Conservation (phyloP, 1,284 basidiomycete genomes). For the Phylloporus sp. region DNA sequence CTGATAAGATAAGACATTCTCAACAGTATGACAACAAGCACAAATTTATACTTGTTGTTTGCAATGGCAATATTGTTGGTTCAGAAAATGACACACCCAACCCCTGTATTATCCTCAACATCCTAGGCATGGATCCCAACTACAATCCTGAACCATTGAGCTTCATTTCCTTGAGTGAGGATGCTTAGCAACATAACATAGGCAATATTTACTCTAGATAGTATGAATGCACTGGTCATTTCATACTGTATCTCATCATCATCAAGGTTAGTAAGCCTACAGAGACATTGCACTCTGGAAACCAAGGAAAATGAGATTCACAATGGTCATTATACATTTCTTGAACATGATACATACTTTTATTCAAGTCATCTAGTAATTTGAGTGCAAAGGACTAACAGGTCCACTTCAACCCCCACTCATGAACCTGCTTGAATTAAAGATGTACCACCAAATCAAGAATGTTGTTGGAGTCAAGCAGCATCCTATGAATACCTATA, state of each 20-base stretch:
- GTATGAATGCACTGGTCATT: constrained; percentile 94
- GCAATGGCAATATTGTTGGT: constrained; percentile 99
- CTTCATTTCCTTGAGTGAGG: constrained; percentile 94
- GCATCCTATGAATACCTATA: constrained; percentile 95
- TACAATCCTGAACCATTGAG: constrained; percentile 94
- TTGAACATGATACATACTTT: constrained; percentile 82
- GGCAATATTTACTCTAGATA: constrained; percentile 97
- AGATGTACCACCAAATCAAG: constrained; percentile 99
- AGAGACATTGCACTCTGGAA: constrained; percentile 92
- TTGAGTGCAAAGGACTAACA: constrained; percentile 39
- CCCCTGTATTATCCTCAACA: constrained; percentile 94
- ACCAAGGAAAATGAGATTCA: constrained; percentile 96
- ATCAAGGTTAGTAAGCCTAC: constrained; percentile 97
- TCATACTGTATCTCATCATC: constrained; percentile 96
- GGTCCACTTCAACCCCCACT: constrained; percentile 93
- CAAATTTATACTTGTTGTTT: constrained; percentile 93
- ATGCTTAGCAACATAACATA: constrained; percentile 97
- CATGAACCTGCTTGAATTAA: constrained; percentile 96
- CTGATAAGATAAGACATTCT: too few relatives aligned
- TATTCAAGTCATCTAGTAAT: neutral
- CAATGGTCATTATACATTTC: constrained; percentile 98
- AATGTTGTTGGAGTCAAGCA: constrained; percentile 99
- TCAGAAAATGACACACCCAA: constrained; percentile 93
- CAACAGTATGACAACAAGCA: constrained; percentile 99
- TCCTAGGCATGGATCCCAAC: constrained; percentile 93